Conservation (phyloP, 352 stramenopile genomes). For the Globisporangium recalcitrans region DNA sequence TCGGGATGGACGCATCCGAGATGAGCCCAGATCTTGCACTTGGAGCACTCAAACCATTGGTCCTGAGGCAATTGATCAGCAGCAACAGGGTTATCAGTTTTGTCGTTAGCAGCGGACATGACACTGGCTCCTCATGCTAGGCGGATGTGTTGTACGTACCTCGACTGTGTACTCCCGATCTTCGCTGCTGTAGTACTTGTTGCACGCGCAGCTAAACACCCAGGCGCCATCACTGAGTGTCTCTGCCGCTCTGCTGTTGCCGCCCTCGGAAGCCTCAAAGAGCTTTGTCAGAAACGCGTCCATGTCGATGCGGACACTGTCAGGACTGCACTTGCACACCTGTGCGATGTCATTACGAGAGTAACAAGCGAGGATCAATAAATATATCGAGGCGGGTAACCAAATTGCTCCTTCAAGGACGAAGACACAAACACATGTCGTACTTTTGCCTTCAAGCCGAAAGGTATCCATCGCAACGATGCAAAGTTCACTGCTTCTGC, state of each 20-base stretch:
- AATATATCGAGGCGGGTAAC: no score
- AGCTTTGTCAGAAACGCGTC: conserved; percentile 71
- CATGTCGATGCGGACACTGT: conserved; percentile 86
- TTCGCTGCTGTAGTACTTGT: conserved; percentile 61
- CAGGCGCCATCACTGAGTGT: conserved; percentile 52
- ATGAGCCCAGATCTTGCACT: conserved; percentile 75
- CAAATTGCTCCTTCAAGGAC: neutral
- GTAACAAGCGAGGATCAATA: no score
- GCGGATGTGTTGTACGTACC: conserved; percentile 25
- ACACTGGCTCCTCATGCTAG: no score
- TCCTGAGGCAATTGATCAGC: conserved; percentile 27
- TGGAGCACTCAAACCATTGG: conserved; percentile 80
- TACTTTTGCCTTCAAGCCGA: conserved; percentile 76
- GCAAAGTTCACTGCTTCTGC: conserved; percentile 90
- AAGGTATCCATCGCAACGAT: conserved; percentile 76
- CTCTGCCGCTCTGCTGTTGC: conserved; percentile 16
- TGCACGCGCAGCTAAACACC: conserved; percentile 70
- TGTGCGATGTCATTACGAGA: neutral
- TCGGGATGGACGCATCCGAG: conserved; percentile 58
- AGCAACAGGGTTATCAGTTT: neutral
- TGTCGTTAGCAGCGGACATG: neutral
- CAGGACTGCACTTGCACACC: conserved; percentile 82
- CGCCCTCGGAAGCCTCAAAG: conserved; percentile 33
- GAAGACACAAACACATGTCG: neutral
- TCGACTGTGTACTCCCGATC: conserved; percentile 44